Base-by-base conservation (phyloP, 768 basidiomycete species). In the Xanthoconium purpureum region DNA sequence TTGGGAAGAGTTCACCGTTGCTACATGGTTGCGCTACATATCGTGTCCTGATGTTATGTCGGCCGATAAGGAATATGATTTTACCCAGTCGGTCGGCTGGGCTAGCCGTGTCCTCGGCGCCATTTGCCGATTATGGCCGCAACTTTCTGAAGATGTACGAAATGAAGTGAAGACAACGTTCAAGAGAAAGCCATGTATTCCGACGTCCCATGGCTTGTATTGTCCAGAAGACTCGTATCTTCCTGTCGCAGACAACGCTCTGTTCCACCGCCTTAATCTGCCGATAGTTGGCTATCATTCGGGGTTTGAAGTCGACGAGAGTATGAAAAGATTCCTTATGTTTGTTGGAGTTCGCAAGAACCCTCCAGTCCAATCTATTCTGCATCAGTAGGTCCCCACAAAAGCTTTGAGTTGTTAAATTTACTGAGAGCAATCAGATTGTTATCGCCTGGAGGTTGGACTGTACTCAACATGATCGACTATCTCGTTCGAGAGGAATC, bases 161-260 rank as follows among this genome's bases (percentile, higher is more conserved):
- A 5, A 5, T 9, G 29, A 24, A 5, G 68, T 83, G 13, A 71
- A 69, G 11, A 56, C 63, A 11, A 63, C 79, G 5, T 61, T 85
- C 30, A 65, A 1, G 10, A 39, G 24, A 18, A 39, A 24, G 18
- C 30, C 18, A 1, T 82, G 81, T 60, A 72, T 87, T 4, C 84
- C 74, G 53, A 77, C 76, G 18, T 71, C 58, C 24, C 33, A 38
- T 13, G 94, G 94, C 8, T 79, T 94, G 75, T 85, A 81, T 62
- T 65, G 69, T 40, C 90, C 94, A 0, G 70, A 71, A 7, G 81
- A 91, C 54, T 74, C 87, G 11, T 96, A 94, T 73, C 91, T 96
- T 66, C 74, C 86, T 10, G 89, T 82, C 58, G 91, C 87, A 32
- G 82, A 89, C 61, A 77, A 94, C 24, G 1, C 29, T 3, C 9